Percentiles rank a stretch among this genome's conserved stretches.
These are phyloP conservation scores for Fusarium napiforme DNA, from an alignment of 2,329 filamentous ascomycete species.

Conservation along the genomic window DNA sequence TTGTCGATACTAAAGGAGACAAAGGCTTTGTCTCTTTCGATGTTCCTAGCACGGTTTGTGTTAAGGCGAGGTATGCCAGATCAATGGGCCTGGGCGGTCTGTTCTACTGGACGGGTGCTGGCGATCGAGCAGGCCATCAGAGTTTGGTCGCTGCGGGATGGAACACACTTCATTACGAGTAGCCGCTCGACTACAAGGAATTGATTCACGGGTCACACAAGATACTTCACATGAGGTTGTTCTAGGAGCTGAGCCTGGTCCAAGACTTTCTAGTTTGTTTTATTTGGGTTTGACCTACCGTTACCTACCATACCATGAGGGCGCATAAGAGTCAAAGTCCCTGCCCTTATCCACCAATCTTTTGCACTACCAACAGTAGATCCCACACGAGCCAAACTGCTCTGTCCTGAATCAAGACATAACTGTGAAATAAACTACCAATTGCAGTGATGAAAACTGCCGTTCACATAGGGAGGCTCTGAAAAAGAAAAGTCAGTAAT, in stretches of 20 bases:
- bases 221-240: background rate
- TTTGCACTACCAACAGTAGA: background rate
- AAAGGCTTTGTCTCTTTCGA: constrained; percentile 73
- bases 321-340: background rate
- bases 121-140: constrained; percentile 62
- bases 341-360: background rate
- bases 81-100: constrained; percentile 67
- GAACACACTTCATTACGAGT: constrained; percentile 54
- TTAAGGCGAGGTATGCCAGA: constrained; percentile 70
- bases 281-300: background rate
- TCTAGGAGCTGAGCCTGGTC: background rate
- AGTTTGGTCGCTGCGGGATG: constrained; percentile 72
- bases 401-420: background rate
- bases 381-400: background rate
- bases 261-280: background rate
- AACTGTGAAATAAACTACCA: background rate
- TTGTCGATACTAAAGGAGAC: constrained; percentile 53
- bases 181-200: background rate
- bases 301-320: background rate
- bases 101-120: constrained; percentile 76
- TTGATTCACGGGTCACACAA: background rate
- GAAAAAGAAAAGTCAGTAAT: background rate
- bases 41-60: constrained; percentile 66
- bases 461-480: background rate
- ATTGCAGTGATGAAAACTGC: background rate